phyloP scores from a whole-genome alignment of 192 early-diverging fungal species.

The Entomortierella chlamydospora region DNA sequence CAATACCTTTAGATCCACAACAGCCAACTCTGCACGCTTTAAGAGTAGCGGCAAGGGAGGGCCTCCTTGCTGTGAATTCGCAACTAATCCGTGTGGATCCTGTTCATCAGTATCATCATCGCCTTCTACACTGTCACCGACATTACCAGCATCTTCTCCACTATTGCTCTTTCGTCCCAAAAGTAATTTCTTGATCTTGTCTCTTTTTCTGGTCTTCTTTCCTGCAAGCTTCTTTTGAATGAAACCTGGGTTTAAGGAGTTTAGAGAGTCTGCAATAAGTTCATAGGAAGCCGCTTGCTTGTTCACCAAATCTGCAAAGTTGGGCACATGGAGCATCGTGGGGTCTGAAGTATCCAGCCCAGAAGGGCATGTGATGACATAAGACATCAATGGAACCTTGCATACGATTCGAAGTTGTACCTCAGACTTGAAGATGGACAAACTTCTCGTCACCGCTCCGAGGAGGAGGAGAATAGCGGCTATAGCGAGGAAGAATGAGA shows the following conservation, averaged over 20 bases:
- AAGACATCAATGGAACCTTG: slow-evolving; percentile 8
- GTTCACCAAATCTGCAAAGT: slow-evolving; percentile 62
- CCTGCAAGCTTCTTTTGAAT: slow-evolving; percentile 5
- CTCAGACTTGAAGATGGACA: slow-evolving; percentile 19
- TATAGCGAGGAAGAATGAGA: slow-evolving; percentile 29
- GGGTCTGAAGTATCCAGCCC: background rate
- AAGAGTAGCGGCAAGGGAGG: slow-evolving; percentile 54
- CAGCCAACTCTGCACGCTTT: slow-evolving; percentile 62
- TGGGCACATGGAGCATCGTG: slow-evolving; percentile 47
- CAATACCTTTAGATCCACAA: slow-evolving; percentile 60
- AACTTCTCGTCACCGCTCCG: slow-evolving; percentile 6
- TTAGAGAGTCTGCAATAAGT: slow-evolving; percentile 47
- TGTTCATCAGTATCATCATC: slow-evolving; percentile 1
- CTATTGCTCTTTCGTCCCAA: background rate
- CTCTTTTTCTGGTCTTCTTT: background rate
- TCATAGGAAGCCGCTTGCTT: slow-evolving; percentile 60
- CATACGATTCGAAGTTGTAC: slow-evolving; percentile 20
- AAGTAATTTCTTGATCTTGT: background rate
- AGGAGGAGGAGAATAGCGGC: background rate
- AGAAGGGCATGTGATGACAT: slow-evolving; percentile 18
- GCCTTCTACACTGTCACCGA: too few species aligned
- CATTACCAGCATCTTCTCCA: background rate
- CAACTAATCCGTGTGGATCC: slow-evolving; percentile 26
- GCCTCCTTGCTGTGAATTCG: slow-evolving; percentile 9
- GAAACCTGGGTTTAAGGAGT: slow-evolving; percentile 28